Evolutionary conservation across 1,139 yeast species (phyloP).

Genomic region (Zygosaccharomyces pseudobailii): DNA sequence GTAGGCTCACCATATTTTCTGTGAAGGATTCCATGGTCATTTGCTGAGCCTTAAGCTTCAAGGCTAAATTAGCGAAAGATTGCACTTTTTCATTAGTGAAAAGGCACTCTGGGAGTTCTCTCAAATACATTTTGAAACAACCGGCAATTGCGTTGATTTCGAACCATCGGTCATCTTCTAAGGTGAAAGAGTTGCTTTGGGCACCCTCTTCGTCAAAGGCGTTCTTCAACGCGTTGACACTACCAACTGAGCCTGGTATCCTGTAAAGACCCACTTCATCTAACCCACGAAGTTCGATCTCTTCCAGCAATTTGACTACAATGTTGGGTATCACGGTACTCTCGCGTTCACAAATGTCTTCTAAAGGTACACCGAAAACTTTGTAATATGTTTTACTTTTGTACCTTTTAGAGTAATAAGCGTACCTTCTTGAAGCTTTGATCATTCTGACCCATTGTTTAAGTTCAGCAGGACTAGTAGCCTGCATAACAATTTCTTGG

Average conservation of each 20-base stretch:
- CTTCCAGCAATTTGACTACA: constrained; percentile 59
- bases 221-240: constrained; percentile 62
- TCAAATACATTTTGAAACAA: constrained; percentile 73
- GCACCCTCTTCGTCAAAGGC: constrained; percentile 72
- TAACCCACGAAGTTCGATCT: constrained; percentile 76
- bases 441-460: constrained; percentile 66
- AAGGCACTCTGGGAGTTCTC: constrained; percentile 87
- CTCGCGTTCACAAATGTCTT: constrained; percentile 70
- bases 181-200: constrained; percentile 42
- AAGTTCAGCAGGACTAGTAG: constrained; percentile 57
- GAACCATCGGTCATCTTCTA: constrained; percentile 64
- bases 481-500: constrained; percentile 65
- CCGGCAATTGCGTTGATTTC: constrained; percentile 91
- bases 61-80: constrained; percentile 42
- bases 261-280: constrained; percentile 92
- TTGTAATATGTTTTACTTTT: constrained; percentile 38
- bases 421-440: constrained; percentile 39
- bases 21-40: constrained; percentile 20
- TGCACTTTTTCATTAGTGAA: constrained; percentile 58
- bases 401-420: constrained; percentile 39
- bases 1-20: constrained; percentile 36
- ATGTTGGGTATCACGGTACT: constrained; percentile 57
- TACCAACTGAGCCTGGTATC: constrained; percentile 83
- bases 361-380: constrained; percentile 89
- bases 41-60: constrained; percentile 30